phyloP scores from a whole-genome alignment of 2,329 filamentous ascomycete species.

The Coleophoma eucalyptorum region DNA sequence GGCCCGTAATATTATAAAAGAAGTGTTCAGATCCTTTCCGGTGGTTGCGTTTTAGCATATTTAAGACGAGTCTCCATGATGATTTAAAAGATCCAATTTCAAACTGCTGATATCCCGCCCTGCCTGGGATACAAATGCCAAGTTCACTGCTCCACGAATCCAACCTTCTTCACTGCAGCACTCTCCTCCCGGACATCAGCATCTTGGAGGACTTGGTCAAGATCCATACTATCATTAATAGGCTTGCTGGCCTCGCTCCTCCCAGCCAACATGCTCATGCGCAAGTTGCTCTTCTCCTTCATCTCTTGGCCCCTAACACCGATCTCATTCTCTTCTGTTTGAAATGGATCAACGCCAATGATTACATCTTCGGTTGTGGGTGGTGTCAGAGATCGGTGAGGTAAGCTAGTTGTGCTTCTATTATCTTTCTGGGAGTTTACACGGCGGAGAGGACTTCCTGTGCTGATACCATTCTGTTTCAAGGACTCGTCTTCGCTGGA shows the following conservation, averaged over 20 bases:
- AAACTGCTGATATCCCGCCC: background rate
- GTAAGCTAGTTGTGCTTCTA: conserved; percentile 19
- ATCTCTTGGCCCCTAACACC: conserved; percentile 17
- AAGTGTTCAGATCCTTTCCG: too few relatives aligned
- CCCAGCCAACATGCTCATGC: conserved; percentile 11
- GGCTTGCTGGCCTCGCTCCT: conserved; percentile 2
- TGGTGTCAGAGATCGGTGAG: conserved; percentile 9
- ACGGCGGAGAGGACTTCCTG: background rate
- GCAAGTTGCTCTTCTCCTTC: conserved; percentile 21
- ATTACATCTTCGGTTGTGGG: conserved; percentile 8
- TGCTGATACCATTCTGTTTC: background rate
- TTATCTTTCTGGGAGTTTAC: background rate
- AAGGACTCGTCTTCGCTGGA: background rate
- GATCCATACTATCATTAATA: conserved; percentile 21
- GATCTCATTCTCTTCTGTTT: conserved; percentile 2
- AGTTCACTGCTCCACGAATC: conserved; percentile 10
- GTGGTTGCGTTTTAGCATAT: too few relatives aligned
- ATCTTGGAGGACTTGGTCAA: conserved; percentile 23
- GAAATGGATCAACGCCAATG: conserved; percentile 19
- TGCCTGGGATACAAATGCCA: too few relatives aligned
- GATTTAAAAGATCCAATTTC: too few relatives aligned
- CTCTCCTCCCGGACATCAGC: conserved; percentile 15
- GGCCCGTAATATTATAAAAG: too few relatives aligned
- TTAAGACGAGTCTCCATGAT: too few relatives aligned
- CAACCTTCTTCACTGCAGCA: conserved; percentile 20